Evolutionary conservation across 805 yeast genomes (phyloP), one percentile per base, ranked within the genome.

Genomic region (Wickerhamiella slavikovae): DNA sequence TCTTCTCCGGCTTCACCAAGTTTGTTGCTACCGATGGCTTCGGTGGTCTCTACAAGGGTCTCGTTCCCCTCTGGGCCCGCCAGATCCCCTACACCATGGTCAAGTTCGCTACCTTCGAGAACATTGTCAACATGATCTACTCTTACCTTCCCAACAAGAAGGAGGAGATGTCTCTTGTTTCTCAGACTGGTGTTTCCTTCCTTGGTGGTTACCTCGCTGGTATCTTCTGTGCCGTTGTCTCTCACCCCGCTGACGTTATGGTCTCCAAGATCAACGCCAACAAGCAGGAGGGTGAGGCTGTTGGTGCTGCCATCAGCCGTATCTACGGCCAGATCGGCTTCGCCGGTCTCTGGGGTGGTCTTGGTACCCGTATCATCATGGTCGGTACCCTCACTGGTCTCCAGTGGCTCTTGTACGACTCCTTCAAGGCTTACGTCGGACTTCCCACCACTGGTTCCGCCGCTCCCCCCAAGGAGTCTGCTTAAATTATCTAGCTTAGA

Each of bases 211-310:
- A 85, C 58, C 67, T 85, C 48, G 98, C 96, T 8, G 98, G 96
- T 71, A 72, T 89, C 32, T 68, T 83, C 59, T 85, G 95, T 62
- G 96, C 98, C 5, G 58, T 76, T 30, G 89, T 83, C 12, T 83
- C 95, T 17, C 95, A 89, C 53, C 98, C 98, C 14, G 96, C 96
- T n/a, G 98, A 85, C 54, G 95, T 85, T 20, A 73, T 89, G 93
- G 96, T 85, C 16, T 77, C 93, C 28, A 78, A 82, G 64, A 69
- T 89, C 45, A 83, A 79, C 51, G 64, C 74, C 35, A 82, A 70
- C 43, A 69, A 66, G 44, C 55, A 53, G 48, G 63, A 71, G 20
- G 62, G 61, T 29, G 93, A 82, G 57, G 47, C 74, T 4, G 62
- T 66, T 44, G 71, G 72, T 17, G 56, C 58, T 19, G 89, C 91